These are phyloP conservation scores for Hyphopichia burtonii DNA, from an alignment of 1,139 yeast genomes.

Conservation along the genomic window DNA sequence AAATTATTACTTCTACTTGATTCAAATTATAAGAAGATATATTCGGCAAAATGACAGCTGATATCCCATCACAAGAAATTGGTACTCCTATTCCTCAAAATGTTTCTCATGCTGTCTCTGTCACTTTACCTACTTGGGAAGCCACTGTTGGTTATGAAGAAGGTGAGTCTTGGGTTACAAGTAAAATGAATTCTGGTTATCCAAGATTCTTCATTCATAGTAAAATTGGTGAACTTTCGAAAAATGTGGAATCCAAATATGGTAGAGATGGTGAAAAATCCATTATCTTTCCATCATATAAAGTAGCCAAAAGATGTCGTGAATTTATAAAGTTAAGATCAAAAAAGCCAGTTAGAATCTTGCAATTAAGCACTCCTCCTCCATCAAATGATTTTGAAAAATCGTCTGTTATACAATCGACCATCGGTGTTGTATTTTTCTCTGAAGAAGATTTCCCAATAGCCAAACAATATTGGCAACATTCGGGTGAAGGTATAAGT, in stretches of 20 bases:
- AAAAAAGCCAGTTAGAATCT: constrained; percentile 53
- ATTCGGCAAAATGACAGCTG: neutral
- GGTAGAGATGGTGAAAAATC: constrained; percentile 76
- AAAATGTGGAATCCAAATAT: constrained; percentile 53
- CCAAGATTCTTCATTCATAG: constrained; percentile 85
- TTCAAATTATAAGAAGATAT: neutral
- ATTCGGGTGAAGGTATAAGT: constrained; percentile 91
- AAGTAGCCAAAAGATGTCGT: constrained; percentile 81
- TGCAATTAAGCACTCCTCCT: constrained; percentile 75
- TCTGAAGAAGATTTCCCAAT: constrained; percentile 55
- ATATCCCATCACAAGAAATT: constrained; percentile 47
- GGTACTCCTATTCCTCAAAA: constrained; percentile 88
- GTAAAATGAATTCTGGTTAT: constrained; percentile 80
- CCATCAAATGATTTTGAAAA: constrained; percentile 61
- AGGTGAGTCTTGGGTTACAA: constrained; percentile 82
- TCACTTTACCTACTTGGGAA: constrained; percentile 91
- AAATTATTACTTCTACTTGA: neutral
- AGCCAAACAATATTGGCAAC: constrained; percentile 94
- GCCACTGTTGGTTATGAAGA: constrained; percentile 91
- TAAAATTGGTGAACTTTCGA: constrained; percentile 61
- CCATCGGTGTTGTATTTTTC: constrained; percentile 75
- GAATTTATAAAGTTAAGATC: constrained; percentile 56
- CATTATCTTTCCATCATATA: constrained; percentile 74
- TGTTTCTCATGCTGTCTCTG: constrained; percentile 90
- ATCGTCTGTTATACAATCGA: constrained; percentile 59